These are phyloP conservation scores for Trichosporon ovoides DNA, from an alignment of 1,284 basidiomycete genomes.

Conservation along the genomic window DNA sequence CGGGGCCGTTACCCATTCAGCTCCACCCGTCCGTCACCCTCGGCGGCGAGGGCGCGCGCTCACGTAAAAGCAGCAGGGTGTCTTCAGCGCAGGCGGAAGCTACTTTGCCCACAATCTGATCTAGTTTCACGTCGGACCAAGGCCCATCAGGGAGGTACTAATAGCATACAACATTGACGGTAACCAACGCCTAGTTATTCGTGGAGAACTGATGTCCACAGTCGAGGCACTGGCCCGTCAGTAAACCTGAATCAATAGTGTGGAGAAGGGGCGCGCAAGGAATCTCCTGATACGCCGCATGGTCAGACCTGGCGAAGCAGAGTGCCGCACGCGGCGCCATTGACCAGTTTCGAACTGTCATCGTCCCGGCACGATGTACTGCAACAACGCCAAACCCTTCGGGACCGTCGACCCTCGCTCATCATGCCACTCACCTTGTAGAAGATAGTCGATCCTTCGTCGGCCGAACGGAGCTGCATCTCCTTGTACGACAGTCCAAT, in stretches of 20 bases:
- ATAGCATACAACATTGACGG: slow-evolving; percentile 10
- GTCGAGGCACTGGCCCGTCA: slow-evolving; percentile 41
- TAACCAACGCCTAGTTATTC: slow-evolving; percentile 43
- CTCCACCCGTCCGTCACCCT: too few species aligned
- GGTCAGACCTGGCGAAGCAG: background rate
- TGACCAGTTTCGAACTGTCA: too few species aligned
- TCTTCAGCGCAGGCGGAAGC: too few species aligned
- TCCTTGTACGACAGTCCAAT: slow-evolving; percentile 52
- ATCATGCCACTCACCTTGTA: slow-evolving; percentile 43
- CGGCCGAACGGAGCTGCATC: slow-evolving; percentile 71
- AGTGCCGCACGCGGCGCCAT: background rate
- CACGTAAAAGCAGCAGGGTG: too few species aligned
- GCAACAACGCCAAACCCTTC: background rate
- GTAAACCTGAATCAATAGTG: background rate
- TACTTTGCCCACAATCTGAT: background rate
- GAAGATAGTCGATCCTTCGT: slow-evolving; percentile 79
- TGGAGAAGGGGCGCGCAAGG: background rate
- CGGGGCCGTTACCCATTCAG: too few species aligned
- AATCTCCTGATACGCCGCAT: background rate
- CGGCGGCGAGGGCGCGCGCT: too few species aligned
- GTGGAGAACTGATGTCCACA: slow-evolving; percentile 49
- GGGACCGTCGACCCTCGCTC: background rate
- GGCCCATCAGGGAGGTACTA: too few species aligned
- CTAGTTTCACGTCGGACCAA: background rate
- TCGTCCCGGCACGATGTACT: too few species aligned